Evolutionary conservation across 495 filamentous ascomycete species (phyloP).

Genomic region (Talaromyces wortmannii): DNA sequence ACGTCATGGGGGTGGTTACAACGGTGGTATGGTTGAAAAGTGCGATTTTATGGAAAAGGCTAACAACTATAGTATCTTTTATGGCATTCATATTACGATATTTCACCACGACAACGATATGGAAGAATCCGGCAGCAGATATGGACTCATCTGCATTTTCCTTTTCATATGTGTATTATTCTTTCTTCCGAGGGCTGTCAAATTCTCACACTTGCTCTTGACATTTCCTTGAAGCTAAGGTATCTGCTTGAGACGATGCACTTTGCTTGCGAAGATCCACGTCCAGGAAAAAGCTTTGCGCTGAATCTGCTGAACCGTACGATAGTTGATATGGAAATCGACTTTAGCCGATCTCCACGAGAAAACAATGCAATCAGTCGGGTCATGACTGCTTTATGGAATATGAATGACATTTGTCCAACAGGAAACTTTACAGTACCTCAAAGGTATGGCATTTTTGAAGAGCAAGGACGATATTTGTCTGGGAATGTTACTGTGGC

Average conservation of each 20-base stretch:
- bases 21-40: slow-evolving; percentile 32
- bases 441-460: slow-evolving; percentile 12
- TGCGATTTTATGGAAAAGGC: not conserved
- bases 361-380: slow-evolving; percentile 25
- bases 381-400: slow-evolving; percentile 23
- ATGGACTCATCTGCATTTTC: slow-evolving; percentile 64
- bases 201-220: slow-evolving; percentile 32
- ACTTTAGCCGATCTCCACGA: slow-evolving; percentile 25
- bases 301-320: slow-evolving; percentile 28
- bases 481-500: slow-evolving; percentile 36
- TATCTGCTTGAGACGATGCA: slow-evolving; percentile 31
- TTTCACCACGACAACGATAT: slow-evolving; percentile 23
- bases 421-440: slow-evolving; percentile 8
- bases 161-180: slow-evolving; percentile 60
- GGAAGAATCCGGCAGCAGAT: slow-evolving; percentile 52
- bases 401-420: slow-evolving; percentile 20
- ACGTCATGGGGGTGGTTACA: slow-evolving; percentile 38
- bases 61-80: slow-evolving; percentile 47
- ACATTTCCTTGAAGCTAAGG: slow-evolving; percentile 30
- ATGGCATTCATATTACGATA: slow-evolving; percentile 68
- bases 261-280: slow-evolving; percentile 33
- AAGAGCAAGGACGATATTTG: slow-evolving; percentile 21
- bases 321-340: slow-evolving; percentile 36
- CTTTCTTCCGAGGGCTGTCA: slow-evolving; percentile 54
- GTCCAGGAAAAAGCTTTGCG: slow-evolving; percentile 17